Evolutionary conservation across 768 basidiomycete species (phyloP).

Genomic region (Trametes sanguinea): DNA sequence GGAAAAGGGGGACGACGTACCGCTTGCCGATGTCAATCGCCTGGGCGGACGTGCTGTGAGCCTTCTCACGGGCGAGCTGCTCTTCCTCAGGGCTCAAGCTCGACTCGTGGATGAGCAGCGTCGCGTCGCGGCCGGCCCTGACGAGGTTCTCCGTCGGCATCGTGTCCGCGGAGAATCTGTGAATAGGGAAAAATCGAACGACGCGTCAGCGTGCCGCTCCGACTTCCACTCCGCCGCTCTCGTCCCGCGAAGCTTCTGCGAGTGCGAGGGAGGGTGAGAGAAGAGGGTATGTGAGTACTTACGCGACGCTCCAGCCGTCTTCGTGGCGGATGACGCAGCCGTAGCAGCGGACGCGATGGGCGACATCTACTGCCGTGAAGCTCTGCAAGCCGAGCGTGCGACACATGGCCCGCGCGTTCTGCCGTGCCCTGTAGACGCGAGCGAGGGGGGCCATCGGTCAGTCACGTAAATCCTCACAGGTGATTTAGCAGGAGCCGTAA

Average conservation of each 20-base stretch:
- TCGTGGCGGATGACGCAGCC: constrained; percentile 67
- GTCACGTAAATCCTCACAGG: neutral
- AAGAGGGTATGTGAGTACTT: constrained; percentile 31
- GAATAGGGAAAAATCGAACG: constrained; percentile 24
- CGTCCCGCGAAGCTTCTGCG: neutral
- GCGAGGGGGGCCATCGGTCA: neutral
- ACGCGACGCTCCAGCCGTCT: constrained; percentile 82
- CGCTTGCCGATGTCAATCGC: constrained; percentile 75
- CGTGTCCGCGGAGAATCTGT: constrained; percentile 92
- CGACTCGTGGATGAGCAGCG: constrained; percentile 91
- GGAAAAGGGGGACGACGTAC: constrained; percentile 41
- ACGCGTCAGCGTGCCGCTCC: neutral
- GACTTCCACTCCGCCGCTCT: neutral
- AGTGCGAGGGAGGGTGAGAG: neutral
- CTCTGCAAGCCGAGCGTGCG: constrained; percentile 55
- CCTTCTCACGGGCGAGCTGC: constrained; percentile 71
- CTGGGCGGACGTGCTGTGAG: constrained; percentile 89
- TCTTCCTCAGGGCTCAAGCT: constrained; percentile 86
- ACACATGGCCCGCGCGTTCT: constrained; percentile 48
- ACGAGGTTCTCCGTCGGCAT: constrained; percentile 71
- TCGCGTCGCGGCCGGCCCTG: constrained; percentile 62
- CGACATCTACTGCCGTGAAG: constrained; percentile 70
- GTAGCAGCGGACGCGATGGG: constrained; percentile 72
- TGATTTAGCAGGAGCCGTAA: neutral
- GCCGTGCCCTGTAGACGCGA: constrained; percentile 41